phyloP scores from a whole-genome alignment of 2,329 filamentous ascomycete species.

The Tolypocladium ophioglossoides region DNA sequence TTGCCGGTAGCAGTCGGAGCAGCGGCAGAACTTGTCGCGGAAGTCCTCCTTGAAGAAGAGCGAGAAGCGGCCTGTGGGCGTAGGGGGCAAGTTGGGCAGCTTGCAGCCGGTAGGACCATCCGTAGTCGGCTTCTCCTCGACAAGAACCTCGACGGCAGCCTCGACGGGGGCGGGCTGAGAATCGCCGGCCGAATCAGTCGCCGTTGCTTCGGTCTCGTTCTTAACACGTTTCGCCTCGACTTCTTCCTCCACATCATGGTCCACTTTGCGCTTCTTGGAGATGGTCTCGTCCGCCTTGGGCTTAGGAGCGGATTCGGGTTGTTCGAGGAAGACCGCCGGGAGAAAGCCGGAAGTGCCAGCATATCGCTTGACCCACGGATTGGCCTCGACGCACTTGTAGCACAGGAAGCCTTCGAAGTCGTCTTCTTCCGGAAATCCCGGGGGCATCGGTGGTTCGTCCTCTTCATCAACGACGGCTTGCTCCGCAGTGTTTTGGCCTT shows the following conservation, averaged over 20 bases:
- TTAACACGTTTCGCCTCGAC: constrained; percentile 41
- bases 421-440: constrained; percentile 81
- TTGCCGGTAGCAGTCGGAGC: constrained; percentile 64
- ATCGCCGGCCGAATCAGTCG: neutral
- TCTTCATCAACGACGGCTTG: constrained; percentile 33
- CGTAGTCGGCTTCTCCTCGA: constrained; percentile 9
- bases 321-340: constrained; percentile 49
- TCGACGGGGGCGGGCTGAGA: neutral
- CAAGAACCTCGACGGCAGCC: neutral
- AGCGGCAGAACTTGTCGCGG: constrained; percentile 73
- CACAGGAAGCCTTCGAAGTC: constrained; percentile 86
- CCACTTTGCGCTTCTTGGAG: constrained; percentile 57
- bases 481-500: constrained; percentile 9
- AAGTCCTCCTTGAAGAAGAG: constrained; percentile 76
- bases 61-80: constrained; percentile 54
- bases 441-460: constrained; percentile 59
- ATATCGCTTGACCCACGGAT: constrained; percentile 88
- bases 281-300: constrained; percentile 3
- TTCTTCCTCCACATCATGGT: constrained; percentile 33
- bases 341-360: constrained; percentile 73
- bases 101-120: constrained; percentile 39
- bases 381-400: constrained; percentile 81
- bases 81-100: constrained; percentile 43
- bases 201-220: constrained; percentile 21
- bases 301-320: constrained; percentile 1